Base-by-base conservation (phyloP, 2,329 filamentous ascomycete species). In the Amphichorda felina region DNA sequence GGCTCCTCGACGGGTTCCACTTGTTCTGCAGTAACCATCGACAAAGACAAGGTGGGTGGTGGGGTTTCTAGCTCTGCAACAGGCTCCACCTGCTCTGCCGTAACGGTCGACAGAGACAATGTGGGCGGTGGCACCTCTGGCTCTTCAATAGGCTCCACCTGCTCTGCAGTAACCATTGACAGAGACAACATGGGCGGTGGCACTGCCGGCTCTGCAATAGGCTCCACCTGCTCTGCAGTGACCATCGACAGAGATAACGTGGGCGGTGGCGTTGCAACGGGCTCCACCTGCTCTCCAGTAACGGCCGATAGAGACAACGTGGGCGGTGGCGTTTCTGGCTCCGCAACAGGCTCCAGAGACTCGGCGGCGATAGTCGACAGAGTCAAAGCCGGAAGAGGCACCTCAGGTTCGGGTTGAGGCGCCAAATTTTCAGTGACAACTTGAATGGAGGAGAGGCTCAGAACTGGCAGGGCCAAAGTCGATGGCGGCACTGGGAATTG, bases 401-500 rank as follows among this genome's bases (percentile, higher is more conserved):
- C 36, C 36, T 55, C 48, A 4, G 59, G 57, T 37, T 65, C 63
- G 3, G 53, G 45, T 4, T 54, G 35, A 10, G 63, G 63, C 43
- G 63, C 57, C 3, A 68, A 53, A 19, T 50, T 49, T 42, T 66
- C 55, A 8, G 54, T 49, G 11, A 59, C 44, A 30, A 58, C 49
- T 26, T 63, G 57, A 14, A 73, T 61, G 2, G 41, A 45, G 1
- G 69, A 70, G 25, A 71, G 49, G 30, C 49, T 59, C 21, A 72
- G 51, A 1, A 53, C 46, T 4, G 60, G 56, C 2, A 49, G 46
- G 8, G 51, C 44, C 5, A 51, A 47, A 4, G 57, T 47, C n/a
- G 62, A 60, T 0, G 57, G 70, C 4, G 72, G 71, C 10, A 66
- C 59, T 2, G 71, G 70, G 55, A 75, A 74, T 43, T 65, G 62